phyloP scores from a whole-genome alignment of 441 rosid species.

The Populus hybrid region DNA sequence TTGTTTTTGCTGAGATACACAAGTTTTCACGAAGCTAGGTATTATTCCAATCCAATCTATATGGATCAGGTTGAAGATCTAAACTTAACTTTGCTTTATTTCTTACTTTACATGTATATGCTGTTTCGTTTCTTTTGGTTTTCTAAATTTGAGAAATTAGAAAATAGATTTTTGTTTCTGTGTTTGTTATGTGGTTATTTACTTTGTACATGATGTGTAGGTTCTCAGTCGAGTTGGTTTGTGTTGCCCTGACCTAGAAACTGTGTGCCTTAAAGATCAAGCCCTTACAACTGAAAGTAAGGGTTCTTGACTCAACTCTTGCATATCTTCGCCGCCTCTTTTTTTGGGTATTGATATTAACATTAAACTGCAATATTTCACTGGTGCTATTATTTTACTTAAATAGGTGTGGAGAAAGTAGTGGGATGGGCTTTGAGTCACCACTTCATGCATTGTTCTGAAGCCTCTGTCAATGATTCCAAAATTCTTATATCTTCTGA shows the following conservation, averaged over 20 bases:
- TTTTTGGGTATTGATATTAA: not conserved
- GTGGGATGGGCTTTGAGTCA: constrained; percentile 92
- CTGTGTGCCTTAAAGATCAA: constrained; percentile 71
- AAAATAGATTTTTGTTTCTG: not conserved
- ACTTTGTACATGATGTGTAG: constrained; percentile 25
- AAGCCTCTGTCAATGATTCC: constrained; percentile 54
- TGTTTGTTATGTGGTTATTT: not conserved
- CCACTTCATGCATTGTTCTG: constrained; percentile 72
- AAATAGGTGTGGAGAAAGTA: constrained; percentile 82
- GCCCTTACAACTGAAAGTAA: constrained; percentile 70
- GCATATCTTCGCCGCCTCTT: not conserved
- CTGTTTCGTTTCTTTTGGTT: not conserved
- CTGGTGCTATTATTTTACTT: constrained; percentile 2
- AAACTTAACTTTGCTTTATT: not conserved
- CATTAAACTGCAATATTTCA: constrained; percentile 10
- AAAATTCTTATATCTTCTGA: constrained; percentile 70
- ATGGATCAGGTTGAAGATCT: not conserved
- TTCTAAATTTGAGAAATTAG: not conserved
- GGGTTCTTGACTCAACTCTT: constrained; percentile 28
- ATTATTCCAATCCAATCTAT: not conserved
- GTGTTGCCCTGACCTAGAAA: constrained; percentile 77
- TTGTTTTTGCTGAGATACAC: not conserved
- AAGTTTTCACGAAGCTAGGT: not conserved
- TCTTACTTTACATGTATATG: not conserved
- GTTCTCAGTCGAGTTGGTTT: constrained; percentile 62